A percentile compares a stretch with the other conserved stretches of the same genome.
Conservation (phyloP, 2,329 filamentous ascomycete genomes). For the Dothideomycetes sp. region DNA sequence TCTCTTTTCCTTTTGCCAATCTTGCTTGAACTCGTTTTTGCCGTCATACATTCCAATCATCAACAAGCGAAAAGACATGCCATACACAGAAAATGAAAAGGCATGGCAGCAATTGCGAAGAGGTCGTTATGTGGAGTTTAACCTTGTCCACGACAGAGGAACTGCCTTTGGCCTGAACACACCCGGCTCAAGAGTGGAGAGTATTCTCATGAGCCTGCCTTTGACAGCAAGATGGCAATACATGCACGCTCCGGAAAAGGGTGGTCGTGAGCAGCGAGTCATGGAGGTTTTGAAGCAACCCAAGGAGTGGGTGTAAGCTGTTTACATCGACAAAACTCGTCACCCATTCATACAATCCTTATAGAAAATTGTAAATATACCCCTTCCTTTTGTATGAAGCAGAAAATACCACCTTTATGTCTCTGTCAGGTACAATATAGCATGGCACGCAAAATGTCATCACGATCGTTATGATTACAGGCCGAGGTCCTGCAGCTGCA, state of each 20-base stretch:
- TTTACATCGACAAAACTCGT: too few species aligned
- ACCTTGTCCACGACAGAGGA: conserved; percentile 90
- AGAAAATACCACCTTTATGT: too few species aligned
- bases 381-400: too few species aligned
- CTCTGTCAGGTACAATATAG: too few species aligned
- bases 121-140: conserved; percentile 97
- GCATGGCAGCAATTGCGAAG: conserved; percentile 91
- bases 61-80: conserved; percentile 80
- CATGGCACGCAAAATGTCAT: too few species aligned
- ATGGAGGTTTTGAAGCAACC: conserved; percentile 59
- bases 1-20: conserved; percentile 79
- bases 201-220: conserved; percentile 93
- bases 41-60: conserved; percentile 88
- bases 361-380: too few species aligned
- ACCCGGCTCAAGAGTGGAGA: conserved; percentile 83
- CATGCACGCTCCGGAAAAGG: conserved; percentile 75
- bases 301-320: conserved; percentile 45
- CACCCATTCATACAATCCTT: too few species aligned
- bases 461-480: too few species aligned
- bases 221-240: conserved; percentile 91
- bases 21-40: conserved; percentile 75
- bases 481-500: too few species aligned
- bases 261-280: conserved; percentile 66
- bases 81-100: conserved; percentile 76
- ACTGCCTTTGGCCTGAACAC: conserved; percentile 92